Evolutionary conservation across 768 basidiomycete species (phyloP).

Genomic region (Leucocoprinus leucothites): DNA sequence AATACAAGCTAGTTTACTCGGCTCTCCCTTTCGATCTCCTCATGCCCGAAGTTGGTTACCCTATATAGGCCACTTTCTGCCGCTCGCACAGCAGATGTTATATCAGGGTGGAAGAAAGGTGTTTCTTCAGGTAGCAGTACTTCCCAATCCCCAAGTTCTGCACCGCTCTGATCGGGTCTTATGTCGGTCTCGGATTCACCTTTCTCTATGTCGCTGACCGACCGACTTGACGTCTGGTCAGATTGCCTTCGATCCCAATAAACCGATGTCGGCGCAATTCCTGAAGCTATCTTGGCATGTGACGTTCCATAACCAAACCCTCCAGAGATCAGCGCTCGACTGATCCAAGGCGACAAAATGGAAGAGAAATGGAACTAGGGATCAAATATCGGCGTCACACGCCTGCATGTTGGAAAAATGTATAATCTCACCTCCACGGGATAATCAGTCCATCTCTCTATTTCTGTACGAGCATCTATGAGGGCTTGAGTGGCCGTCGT

Average conservation of each 20-base stretch:
- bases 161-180: conserved; percentile 5
- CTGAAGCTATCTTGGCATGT: conserved; percentile 39
- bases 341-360: conserved; percentile 90
- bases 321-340: conserved; percentile 83
- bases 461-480: conserved; percentile 83
- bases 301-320: conserved; percentile 80
- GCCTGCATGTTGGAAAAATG: background rate
- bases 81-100: conserved; percentile 65
- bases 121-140: conserved; percentile 52
- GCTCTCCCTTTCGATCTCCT: too few relatives aligned
- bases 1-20: too few relatives aligned
- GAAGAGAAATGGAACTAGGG: conserved; percentile 89
- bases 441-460: conserved; percentile 85
- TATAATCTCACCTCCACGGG: conserved; percentile 57
- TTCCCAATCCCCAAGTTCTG: conserved; percentile 18
- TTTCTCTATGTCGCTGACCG: conserved; percentile 20
- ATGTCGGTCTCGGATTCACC: conserved; percentile 17
- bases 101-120: conserved; percentile 91
- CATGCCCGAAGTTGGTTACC: background rate
- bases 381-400: background rate
- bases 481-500: conserved; percentile 90
- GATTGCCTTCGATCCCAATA: too few relatives aligned
- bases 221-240: too few relatives aligned
- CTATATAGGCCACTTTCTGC: conserved; percentile 49
- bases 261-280: conserved; percentile 61